These are phyloP conservation scores for Starmera dryadoides DNA, from an alignment of 805 yeast genomes.

Conservation along the genomic window DNA sequence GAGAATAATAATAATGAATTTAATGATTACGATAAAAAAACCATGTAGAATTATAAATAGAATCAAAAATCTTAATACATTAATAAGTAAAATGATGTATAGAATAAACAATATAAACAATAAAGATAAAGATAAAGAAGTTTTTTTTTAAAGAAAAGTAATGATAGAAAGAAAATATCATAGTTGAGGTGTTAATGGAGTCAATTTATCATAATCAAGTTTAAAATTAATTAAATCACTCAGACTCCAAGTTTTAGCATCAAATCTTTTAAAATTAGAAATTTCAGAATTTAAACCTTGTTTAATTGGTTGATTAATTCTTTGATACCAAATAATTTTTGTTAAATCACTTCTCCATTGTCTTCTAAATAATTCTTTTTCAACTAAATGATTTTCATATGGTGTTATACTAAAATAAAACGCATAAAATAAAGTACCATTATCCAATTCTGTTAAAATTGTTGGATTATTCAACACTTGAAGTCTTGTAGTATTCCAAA, in stretches of 20 bases:
- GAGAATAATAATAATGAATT: neutral
- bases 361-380: slow-evolving; percentile 66
- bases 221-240: slow-evolving; percentile 10
- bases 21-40: neutral
- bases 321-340: slow-evolving; percentile 70
- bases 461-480: slow-evolving; percentile 42
- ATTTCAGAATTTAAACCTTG: slow-evolving; percentile 5
- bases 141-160: too few species aligned
- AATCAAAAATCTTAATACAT: too few species aligned
- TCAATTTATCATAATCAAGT: slow-evolving; percentile 6
- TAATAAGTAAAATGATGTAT: neutral
- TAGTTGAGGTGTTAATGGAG: neutral
- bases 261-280: slow-evolving; percentile 15
- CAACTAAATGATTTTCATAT: slow-evolving; percentile 65
- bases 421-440: slow-evolving; percentile 82
- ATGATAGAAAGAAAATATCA: slow-evolving; percentile 2
- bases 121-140: slow-evolving; percentile 60
- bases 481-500: slow-evolving; percentile 74
- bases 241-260: slow-evolving; percentile 15
- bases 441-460: slow-evolving; percentile 60
- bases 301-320: slow-evolving; percentile 33
- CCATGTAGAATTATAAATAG: neutral
- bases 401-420: slow-evolving; percentile 75
- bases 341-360: slow-evolving; percentile 77
- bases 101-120: neutral